Evolutionary conservation across 768 basidiomycete genomes (phyloP).

Genomic region (Amanita molliuscula): DNA sequence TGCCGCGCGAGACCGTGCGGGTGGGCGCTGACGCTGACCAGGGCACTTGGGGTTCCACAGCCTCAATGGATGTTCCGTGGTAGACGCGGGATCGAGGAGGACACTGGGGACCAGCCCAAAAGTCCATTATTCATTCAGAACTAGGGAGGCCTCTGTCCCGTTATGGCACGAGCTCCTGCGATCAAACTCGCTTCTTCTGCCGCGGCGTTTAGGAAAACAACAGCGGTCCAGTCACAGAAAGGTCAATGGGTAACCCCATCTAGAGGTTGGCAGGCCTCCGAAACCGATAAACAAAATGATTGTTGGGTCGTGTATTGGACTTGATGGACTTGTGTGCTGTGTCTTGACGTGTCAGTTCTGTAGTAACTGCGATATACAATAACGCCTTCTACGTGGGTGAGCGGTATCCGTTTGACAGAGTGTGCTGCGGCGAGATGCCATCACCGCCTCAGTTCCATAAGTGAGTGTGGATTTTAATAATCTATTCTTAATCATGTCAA

Average conservation of each 20-base stretch:
- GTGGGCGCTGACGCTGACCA: neutral
- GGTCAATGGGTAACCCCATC: constrained; percentile 4
- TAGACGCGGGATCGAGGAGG: neutral
- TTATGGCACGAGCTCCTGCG: constrained; percentile 30
- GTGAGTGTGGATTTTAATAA: neutral
- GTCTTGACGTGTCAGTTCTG: too few species aligned
- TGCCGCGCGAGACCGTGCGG: constrained; percentile 2
- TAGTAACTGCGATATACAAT: too few species aligned
- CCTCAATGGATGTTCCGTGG: neutral
- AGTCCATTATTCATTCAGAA: too few species aligned
- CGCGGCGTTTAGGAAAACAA: constrained; percentile 56
- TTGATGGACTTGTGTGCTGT: constrained; percentile 32
- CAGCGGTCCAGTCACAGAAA: constrained; percentile 7
- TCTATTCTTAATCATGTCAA: neutral
- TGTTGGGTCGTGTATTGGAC: constrained; percentile 71
- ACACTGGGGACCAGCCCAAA: neutral
- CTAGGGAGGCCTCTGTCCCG: constrained; percentile 32
- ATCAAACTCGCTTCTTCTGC: constrained; percentile 63
- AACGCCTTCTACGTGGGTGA: too few species aligned
- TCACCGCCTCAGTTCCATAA: neutral
- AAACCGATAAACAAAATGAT: too few species aligned
- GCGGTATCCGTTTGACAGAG: too few species aligned
- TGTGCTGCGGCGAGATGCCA: neutral
- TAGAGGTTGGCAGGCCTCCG: too few species aligned
- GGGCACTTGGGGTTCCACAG: neutral